phyloP scores from a whole-genome alignment of 2,329 filamentous ascomycete genomes.

The Stromatinia cepivora region DNA sequence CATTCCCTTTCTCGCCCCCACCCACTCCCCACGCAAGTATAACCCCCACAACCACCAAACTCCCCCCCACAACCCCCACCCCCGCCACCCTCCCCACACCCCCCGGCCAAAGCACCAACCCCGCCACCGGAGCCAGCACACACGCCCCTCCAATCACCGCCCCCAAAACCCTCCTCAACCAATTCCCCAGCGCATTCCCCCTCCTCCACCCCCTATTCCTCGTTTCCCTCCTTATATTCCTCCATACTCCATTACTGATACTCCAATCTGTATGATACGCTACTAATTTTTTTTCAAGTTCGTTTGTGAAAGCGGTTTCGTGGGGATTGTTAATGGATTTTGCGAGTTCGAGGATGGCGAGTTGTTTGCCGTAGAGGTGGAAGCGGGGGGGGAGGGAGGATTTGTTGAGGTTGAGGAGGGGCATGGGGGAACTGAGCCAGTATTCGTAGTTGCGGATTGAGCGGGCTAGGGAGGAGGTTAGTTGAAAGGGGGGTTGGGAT shows the following conservation, averaged over 20 bases:
- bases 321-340: not conserved
- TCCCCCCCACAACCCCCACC: not conserved
- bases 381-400: constrained; percentile 13
- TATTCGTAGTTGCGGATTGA: constrained; percentile 25
- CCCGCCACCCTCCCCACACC: not conserved
- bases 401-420: constrained; percentile 4
- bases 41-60: not conserved
- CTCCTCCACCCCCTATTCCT: not conserved
- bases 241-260: not conserved
- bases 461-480: constrained; percentile 20
- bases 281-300: not conserved
- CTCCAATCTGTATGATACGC: constrained; percentile 21
- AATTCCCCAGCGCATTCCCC: rapidly evolving
- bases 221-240: not conserved
- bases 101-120: not conserved
- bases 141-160: not conserved
- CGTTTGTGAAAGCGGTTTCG: not conserved
- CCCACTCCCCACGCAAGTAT: not conserved
- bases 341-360: constrained; percentile 30
- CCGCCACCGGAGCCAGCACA: not conserved
- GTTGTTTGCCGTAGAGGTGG: constrained; percentile 24
- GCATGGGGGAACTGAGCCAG: constrained; percentile 21
- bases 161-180: not conserved
- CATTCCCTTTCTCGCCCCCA: not conserved
- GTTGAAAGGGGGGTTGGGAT: no score